Percentiles rank a stretch among this genome's conserved stretches.
Conservation (phyloP, 2,329 filamentous ascomycete species). For the Ceratocystis huliohia region DNA sequence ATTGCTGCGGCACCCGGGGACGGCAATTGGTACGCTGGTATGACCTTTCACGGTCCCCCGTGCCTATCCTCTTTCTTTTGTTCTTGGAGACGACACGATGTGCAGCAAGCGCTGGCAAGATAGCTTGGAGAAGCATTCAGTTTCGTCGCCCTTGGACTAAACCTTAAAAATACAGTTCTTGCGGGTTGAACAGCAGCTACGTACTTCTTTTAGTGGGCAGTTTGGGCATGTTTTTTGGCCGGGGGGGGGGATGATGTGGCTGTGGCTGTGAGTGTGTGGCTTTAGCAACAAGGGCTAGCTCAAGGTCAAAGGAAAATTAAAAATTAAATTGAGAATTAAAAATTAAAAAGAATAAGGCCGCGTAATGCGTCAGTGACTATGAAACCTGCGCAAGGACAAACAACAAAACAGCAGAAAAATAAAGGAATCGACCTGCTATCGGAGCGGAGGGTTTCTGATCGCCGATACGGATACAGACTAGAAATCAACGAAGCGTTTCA, state of each 20-base stretch:
- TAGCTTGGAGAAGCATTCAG: too few relatives aligned
- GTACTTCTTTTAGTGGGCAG: too few relatives aligned
- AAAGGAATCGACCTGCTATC: not conserved
- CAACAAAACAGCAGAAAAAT: not conserved
- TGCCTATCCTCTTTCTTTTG: not conserved
- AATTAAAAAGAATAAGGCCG: not conserved
- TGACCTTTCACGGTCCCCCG: not conserved
- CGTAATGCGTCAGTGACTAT: slow-evolving; percentile 2
- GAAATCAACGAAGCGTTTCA: not conserved
- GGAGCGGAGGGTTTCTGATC: not conserved
- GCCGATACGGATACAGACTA: not conserved
- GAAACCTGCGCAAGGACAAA: not conserved
- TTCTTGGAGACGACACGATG: not conserved
- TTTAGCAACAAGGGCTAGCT: not conserved
- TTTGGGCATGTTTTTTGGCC: not conserved
- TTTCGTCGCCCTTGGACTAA: not conserved
- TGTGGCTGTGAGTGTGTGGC: not conserved
- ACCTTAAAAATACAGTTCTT: too few relatives aligned
- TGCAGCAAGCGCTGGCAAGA: too few relatives aligned
- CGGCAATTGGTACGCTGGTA: not conserved
- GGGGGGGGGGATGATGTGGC: not conserved
- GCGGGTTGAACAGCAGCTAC: too few relatives aligned
- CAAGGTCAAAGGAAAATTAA: not conserved
- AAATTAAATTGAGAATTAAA: not conserved
- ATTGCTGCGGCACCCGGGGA: not conserved